Evolutionary conservation across 371 early-diverging fungal species (phyloP).

Genomic region (Cokeromyces recurvatus): DNA sequence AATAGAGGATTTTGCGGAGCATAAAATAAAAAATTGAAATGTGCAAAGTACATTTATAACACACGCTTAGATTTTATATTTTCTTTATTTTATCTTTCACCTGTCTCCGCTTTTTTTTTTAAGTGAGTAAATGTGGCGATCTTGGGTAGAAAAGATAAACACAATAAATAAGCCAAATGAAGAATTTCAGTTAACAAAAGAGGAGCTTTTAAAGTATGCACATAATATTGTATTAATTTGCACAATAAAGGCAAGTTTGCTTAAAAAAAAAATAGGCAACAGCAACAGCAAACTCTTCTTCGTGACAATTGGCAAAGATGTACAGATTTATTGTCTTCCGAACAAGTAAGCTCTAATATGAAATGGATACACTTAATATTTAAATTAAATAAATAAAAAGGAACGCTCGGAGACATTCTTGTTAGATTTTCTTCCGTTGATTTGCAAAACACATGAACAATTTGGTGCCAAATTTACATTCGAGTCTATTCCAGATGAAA

Average conservation of each 20-base stretch:
- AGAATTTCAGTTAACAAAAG: constrained; percentile 10
- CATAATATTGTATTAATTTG: no score
- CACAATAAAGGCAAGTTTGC: no score
- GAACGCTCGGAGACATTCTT: constrained; percentile 30
- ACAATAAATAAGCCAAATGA: constrained; percentile 20
- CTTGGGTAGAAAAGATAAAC: constrained; percentile 48
- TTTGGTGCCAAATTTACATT: constrained; percentile 17
- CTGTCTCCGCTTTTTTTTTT: no score
- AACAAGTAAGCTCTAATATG: constrained; percentile 15
- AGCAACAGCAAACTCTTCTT: constrained; percentile 19
- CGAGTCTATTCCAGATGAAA: constrained; percentile 24
- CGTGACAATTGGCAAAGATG: constrained; percentile 22
- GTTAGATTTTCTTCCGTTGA: constrained; percentile 23
- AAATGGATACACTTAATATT: neutral
- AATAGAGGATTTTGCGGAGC: no score
- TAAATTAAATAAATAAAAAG: constrained; percentile 5
- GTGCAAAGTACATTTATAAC: no score
- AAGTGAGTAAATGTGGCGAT: constrained; percentile 47
- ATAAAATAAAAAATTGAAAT: no score
- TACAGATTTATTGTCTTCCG: constrained; percentile 17
- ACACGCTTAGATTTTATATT: no score
- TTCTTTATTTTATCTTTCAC: no score
- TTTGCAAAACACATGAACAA: constrained; percentile 25
- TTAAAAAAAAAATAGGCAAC: constrained; percentile 16
- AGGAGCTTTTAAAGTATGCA: constrained; percentile 17